Evolutionary conservation across 805 yeast genomes (phyloP).

Genomic region (Ogataea methanolica): DNA sequence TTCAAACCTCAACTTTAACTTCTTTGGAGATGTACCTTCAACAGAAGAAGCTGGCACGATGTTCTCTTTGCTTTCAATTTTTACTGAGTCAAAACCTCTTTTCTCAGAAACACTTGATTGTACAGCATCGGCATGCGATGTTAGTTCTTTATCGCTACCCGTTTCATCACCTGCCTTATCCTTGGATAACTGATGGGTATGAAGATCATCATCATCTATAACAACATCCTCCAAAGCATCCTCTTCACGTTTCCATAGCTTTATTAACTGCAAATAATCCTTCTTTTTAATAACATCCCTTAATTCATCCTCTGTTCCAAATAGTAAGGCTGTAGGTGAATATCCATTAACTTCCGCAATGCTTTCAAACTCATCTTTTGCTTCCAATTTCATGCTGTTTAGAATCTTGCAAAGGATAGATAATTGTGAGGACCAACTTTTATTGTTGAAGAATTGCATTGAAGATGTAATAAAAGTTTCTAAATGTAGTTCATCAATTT

Average conservation of each 20-base stretch:
- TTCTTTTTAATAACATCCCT: conserved; percentile 6
- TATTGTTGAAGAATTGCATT: conserved; percentile 13
- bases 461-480: conserved; percentile 15
- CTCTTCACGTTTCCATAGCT: conserved; percentile 14
- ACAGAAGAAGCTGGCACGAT: no score
- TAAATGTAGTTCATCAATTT: conserved; percentile 7
- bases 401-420: conserved; percentile 13
- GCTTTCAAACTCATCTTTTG: conserved; percentile 7
- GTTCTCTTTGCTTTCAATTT: conserved; percentile 1
- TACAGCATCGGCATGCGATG: no score
- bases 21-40: no score
- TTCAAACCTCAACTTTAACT: no score
- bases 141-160: not conserved
- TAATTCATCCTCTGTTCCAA: conserved; percentile 9
- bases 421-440: conserved; percentile 17
- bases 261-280: conserved; percentile 7
- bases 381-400: conserved; percentile 9
- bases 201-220: not conserved
- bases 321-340: conserved; percentile 12
- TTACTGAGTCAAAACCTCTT: no score
- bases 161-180: not conserved
- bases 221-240: conserved; percentile 6
- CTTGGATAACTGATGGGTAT: not conserved
- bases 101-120: no score
- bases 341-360: not conserved